phyloP scores from a whole-genome alignment of 2,329 filamentous ascomycete species.

The Apiospora arundinis region DNA sequence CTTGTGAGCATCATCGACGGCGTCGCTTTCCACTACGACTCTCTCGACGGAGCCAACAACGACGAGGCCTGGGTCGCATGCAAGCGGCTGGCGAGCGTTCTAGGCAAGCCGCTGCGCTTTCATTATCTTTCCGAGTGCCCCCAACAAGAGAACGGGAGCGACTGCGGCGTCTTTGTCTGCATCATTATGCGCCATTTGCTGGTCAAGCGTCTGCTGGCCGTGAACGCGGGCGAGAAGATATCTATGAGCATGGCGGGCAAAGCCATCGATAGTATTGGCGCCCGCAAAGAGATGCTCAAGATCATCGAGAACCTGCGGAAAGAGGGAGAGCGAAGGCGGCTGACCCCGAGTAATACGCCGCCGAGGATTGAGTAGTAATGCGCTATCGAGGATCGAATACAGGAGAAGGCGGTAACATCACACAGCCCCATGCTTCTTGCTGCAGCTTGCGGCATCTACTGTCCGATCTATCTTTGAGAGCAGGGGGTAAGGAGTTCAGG shows the following conservation, averaged over 20 bases:
- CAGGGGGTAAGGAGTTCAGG: constrained; percentile 14
- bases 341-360: constrained; percentile 47
- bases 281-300: constrained; percentile 87
- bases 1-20: constrained; percentile 88
- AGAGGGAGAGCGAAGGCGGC: constrained; percentile 79
- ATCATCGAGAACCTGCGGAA: constrained; percentile 88
- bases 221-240: constrained; percentile 83
- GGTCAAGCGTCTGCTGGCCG: constrained; percentile 79
- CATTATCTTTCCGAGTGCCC: constrained; percentile 85
- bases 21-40: constrained; percentile 97
- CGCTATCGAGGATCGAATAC: constrained; percentile 52
- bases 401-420: background rate
- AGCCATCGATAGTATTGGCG: constrained; percentile 79
- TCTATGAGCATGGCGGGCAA: constrained; percentile 93
- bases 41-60: constrained; percentile 76
- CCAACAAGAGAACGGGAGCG: constrained; percentile 88
- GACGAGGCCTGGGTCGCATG: constrained; percentile 74
- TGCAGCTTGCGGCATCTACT: background rate
- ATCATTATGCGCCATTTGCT: constrained; percentile 94
- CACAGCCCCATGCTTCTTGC: background rate
- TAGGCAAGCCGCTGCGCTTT: constrained; percentile 73
- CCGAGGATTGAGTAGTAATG: constrained; percentile 53
- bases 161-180: constrained; percentile 97
- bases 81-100: constrained; percentile 70
- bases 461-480: background rate